These are phyloP conservation scores for Pseudozyma sp. DNA, from an alignment of 1,284 basidiomycete genomes.

Conservation along the genomic window DNA sequence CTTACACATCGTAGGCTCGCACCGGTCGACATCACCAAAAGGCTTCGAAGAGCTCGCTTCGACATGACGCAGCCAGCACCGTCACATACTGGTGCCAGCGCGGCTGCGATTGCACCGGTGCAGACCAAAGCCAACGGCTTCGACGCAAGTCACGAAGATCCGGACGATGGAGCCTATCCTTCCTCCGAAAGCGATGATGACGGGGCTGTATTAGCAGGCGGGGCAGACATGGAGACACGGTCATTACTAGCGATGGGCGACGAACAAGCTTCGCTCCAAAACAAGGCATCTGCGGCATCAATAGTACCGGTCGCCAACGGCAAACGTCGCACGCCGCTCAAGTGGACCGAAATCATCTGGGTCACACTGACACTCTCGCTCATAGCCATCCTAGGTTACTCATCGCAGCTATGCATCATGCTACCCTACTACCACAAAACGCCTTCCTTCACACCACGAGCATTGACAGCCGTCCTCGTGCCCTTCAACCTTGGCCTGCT, in stretches of 20 bases:
- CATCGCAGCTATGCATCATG: slow-evolving; percentile 62
- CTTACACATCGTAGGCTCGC: too few relatives aligned
- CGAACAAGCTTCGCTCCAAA: background rate
- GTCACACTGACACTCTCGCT: slow-evolving; percentile 25
- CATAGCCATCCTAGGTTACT: slow-evolving; percentile 57
- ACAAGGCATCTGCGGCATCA: background rate
- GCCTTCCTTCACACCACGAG: slow-evolving; percentile 69
- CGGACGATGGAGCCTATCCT: slow-evolving; percentile 18
- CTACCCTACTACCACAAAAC: slow-evolving; percentile 57
- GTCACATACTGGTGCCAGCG: background rate
- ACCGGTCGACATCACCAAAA: too few relatives aligned
- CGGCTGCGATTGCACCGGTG: background rate
- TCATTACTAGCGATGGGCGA: slow-evolving; percentile 6
- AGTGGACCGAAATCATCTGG: slow-evolving; percentile 48
- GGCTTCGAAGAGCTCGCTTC: background rate
- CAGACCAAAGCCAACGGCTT: background rate
- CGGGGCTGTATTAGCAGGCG: slow-evolving; percentile 3
- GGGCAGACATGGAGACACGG: background rate
- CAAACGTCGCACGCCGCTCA: slow-evolving; percentile 37
- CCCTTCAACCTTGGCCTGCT: slow-evolving; percentile 82
- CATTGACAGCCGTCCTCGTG: slow-evolving; percentile 78
- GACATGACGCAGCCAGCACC: background rate
- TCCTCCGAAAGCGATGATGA: slow-evolving; percentile 33
- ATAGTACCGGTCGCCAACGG: background rate
- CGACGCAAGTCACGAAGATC: background rate